Percentiles rank a stretch among this genome's conserved stretches.
Conservation (phyloP, 2,329 filamentous ascomycete genomes). For the Fusarium annulatum region DNA sequence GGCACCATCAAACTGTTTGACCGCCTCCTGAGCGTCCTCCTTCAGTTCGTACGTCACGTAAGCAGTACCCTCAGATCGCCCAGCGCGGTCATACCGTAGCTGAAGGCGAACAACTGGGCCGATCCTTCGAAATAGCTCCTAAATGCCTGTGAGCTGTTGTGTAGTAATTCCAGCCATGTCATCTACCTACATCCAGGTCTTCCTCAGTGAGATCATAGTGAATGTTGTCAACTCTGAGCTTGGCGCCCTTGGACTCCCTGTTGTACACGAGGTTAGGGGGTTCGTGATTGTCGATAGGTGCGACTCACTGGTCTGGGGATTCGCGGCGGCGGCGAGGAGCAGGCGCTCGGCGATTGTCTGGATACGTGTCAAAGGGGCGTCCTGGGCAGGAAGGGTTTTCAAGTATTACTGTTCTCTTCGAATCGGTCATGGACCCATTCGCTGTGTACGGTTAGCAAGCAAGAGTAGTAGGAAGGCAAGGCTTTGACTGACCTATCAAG, state of each 20-base stretch:
- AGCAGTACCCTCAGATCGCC: constrained; percentile 86
- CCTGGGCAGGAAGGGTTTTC: constrained; percentile 4
- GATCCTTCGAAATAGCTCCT: constrained; percentile 86
- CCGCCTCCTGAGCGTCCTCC: constrained; percentile 78
- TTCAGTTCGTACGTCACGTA: constrained; percentile 81
- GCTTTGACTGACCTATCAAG: constrained; percentile 72
- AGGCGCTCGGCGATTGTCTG: constrained; percentile 55
- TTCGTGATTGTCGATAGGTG: not conserved
- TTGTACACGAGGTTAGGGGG: constrained; percentile 23
- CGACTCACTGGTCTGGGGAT: constrained; percentile 54
- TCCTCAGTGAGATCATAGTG: constrained; percentile 91
- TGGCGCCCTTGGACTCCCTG: constrained; percentile 69
- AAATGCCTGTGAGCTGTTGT: constrained; percentile 41
- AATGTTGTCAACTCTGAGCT: constrained; percentile 86
- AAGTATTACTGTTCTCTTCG: constrained; percentile 73
- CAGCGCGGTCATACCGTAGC: constrained; percentile 86
- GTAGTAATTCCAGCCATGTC: not conserved
- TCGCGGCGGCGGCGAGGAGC: constrained; percentile 57
- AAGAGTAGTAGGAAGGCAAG: not conserved
- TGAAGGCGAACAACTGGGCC: constrained; percentile 76
- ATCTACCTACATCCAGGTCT: constrained; percentile 75
- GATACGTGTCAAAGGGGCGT: constrained; percentile 37
- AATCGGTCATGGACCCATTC: constrained; percentile 96
- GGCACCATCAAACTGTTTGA: constrained; percentile 86
- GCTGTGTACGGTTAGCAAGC: constrained; percentile 55